phyloP scores from a whole-genome alignment of 257 asterid genomes.

The Ehretia macrophylla region DNA sequence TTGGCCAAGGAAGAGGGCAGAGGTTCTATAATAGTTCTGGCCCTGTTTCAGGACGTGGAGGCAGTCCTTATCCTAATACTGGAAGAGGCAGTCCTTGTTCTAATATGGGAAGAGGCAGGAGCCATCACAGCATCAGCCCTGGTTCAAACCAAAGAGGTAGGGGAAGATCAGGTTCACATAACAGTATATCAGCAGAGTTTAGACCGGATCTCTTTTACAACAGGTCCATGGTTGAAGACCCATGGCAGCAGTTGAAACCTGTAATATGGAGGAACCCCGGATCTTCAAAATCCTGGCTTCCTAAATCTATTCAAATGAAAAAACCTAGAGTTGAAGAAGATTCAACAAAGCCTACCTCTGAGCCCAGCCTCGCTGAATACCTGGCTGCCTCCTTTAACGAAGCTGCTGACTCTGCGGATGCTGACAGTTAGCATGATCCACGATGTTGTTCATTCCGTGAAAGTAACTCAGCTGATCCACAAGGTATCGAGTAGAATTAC shows the following conservation, averaged over 20 bases:
- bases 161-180: constrained; percentile 33
- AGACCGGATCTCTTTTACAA: constrained; percentile 43
- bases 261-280: constrained; percentile 47
- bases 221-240: constrained; percentile 79
- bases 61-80: constrained; percentile 18
- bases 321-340: constrained; percentile 51
- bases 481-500: not conserved
- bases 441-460: not conserved
- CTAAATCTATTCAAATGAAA: constrained; percentile 41
- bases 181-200: constrained; percentile 31
- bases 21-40: constrained; percentile 27
- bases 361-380: constrained; percentile 69
- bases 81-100: constrained; percentile 21
- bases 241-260: constrained; percentile 59
- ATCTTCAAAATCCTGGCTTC: constrained; percentile 37
- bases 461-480: not conserved
- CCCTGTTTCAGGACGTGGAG: constrained; percentile 27
- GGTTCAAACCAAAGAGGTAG: constrained; percentile 30
- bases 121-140: constrained; percentile 21
- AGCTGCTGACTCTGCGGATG: constrained; percentile 24
- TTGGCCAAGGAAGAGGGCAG: constrained; percentile 43
- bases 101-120: constrained; percentile 41
- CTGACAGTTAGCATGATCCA: not conserved
- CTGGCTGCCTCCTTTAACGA: constrained; percentile 64
- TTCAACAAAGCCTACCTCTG: constrained; percentile 28